phyloP scores from a whole-genome alignment of 2,329 filamentous ascomycete genomes.

The Sclerotinia glacialis region DNA sequence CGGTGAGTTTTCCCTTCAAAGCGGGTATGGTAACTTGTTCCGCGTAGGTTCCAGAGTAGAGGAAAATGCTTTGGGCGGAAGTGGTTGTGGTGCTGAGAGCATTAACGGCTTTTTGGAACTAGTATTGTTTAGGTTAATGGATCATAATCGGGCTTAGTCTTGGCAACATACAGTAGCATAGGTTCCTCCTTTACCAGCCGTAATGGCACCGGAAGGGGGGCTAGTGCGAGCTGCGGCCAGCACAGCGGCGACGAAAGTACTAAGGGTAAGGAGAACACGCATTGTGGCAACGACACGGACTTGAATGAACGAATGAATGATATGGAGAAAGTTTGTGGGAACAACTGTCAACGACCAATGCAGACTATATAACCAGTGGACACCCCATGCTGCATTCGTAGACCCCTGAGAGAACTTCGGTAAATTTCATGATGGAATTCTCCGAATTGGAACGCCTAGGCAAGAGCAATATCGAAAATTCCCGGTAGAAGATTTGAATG shows the following conservation, averaged over 20 bases:
- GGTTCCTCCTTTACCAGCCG: slow-evolving; percentile 44
- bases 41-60: slow-evolving; percentile 54
- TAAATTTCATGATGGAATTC: neutral
- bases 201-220: slow-evolving; percentile 48
- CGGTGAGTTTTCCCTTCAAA: slow-evolving; percentile 48
- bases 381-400: neutral
- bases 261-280: slow-evolving; percentile 33
- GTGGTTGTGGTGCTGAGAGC: slow-evolving; percentile 49
- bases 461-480: neutral
- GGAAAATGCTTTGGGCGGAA: slow-evolving; percentile 52
- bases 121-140: slow-evolving; percentile 23
- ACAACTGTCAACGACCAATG: neutral
- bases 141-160: neutral
- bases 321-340: too few relatives aligned
- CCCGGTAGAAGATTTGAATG: neutral
- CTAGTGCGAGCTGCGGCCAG: slow-evolving; percentile 41
- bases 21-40: slow-evolving; percentile 55
- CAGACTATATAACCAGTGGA: slow-evolving; percentile 8
- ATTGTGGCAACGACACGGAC: slow-evolving; percentile 25
- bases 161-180: slow-evolving; percentile 44
- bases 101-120: slow-evolving; percentile 50
- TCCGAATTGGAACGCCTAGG: slow-evolving; percentile 7
- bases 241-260: slow-evolving; percentile 32
- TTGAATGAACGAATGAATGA: neutral
- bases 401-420: neutral